Evolutionary conservation across 2,329 filamentous ascomycete species (phyloP), one percentile per base, ranked within the genome.

Genomic region (Xylariaceae sp.): DNA sequence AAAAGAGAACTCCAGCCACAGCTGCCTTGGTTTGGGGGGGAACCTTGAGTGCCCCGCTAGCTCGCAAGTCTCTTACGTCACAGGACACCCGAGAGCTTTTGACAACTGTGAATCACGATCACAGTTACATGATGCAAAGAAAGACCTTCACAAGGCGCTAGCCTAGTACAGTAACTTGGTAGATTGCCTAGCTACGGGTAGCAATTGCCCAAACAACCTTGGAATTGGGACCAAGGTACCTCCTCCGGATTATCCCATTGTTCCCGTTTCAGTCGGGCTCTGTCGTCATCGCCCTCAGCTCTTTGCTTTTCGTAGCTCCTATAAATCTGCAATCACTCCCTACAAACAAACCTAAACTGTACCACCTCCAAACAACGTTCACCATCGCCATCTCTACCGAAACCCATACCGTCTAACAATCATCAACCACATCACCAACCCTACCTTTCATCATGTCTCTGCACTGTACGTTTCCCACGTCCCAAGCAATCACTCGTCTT

Each of bases 361-460:
- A 36, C 21, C 47, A 52, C 41, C 37, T 36, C 53, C 44, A 61
- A 53, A 61, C 39, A 46, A 31, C 51, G 39, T 56, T 7, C 21
- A 29, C 33, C 24, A 28, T 33, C 6, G 24, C 19, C 34, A 47
- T 47, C 28, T 31, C 28, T 26, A 21, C 17, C 37, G 24, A 44
- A 26, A 12, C 31, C 2, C 24, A 9, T 14, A 48, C 5, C 36
- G 16, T 7, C 23, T 11, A 53, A 43, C n/a, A 12, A 52, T 44
- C 45, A 69, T 45, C 65, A 31, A 31, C 28, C 19, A 44, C 19
- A 48, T 23, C 16, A 36, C n/a, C n/a, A n/a, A n/a, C 33, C 8
- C n/a, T 16, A 36, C 33, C 39, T 39, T 21, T 24, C 73, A 80
- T 54, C 70, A 85, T 85, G 82, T 84, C 82, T 82, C 79, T 85